These are phyloP conservation scores for Aspergillus sp. DNA, from an alignment of 2,329 filamentous ascomycete genomes.

Conservation along the genomic window DNA sequence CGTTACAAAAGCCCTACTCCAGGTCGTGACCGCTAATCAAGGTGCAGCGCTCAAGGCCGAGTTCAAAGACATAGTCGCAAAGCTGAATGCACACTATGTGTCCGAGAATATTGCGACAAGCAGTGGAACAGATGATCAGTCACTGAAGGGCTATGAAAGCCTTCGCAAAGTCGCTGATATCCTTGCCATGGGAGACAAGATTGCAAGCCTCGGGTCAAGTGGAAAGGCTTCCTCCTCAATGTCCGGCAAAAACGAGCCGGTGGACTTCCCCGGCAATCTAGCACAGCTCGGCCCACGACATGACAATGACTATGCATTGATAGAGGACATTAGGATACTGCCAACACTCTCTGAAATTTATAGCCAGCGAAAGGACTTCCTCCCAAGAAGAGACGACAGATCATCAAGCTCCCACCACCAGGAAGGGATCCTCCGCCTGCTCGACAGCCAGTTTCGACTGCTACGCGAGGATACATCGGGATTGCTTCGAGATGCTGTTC, in stretches of 20 bases:
- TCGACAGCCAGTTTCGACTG: constrained; percentile 20
- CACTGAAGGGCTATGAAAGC: no score
- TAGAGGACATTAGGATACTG: constrained; percentile 10
- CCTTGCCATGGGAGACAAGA: no score
- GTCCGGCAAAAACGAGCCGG: neutral
- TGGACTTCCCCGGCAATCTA: constrained; percentile 17
- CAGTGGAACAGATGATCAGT: no score
- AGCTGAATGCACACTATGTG: neutral
- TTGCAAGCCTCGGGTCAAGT: no score
- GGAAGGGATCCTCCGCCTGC: constrained; percentile 15
- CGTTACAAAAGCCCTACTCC: constrained; percentile 12
- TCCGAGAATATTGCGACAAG: no score
- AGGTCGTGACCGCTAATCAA: constrained; percentile 9
- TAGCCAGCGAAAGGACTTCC: constrained; percentile 10
- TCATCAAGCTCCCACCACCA: constrained; percentile 4
- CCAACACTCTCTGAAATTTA: constrained; percentile 16
- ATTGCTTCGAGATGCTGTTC: constrained; percentile 14
- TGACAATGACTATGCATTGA: constrained; percentile 15
- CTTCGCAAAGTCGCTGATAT: no score
- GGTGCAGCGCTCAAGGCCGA: constrained; percentile 11
- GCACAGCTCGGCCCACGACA: constrained; percentile 13
- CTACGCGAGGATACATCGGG: constrained; percentile 20
- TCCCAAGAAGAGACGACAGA: constrained; percentile 4
- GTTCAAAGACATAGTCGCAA: constrained; percentile 9
- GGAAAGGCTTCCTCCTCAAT: no score